phyloP scores from a whole-genome alignment of 192 early-diverging fungal genomes.

The Backusella parvicylindrica region DNA sequence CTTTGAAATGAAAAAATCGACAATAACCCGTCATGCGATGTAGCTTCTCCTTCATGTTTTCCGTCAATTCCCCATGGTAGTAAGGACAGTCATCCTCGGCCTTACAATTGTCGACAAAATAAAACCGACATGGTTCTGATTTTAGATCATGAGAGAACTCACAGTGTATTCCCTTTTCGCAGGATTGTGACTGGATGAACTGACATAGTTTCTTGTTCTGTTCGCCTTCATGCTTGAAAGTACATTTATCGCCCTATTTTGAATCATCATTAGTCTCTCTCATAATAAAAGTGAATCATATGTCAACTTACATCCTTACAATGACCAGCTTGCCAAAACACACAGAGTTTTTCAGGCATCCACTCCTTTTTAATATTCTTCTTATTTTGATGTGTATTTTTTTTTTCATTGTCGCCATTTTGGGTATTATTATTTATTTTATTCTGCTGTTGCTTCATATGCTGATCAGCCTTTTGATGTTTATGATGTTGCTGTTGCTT shows the following conservation, averaged over 20 bases:
- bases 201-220: constrained; percentile 5
- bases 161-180: constrained; percentile 16
- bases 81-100: constrained; percentile 20
- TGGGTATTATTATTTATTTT: too few species aligned
- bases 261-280: neutral
- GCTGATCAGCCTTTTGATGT: too few species aligned
- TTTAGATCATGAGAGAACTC: constrained; percentile 26
- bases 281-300: neutral
- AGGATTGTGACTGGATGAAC: constrained; percentile 21
- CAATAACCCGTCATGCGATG: constrained; percentile 22
- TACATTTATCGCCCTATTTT: constrained; percentile 20
- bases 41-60: neutral
- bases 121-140: constrained; percentile 31
- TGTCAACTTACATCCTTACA: constrained; percentile 11
- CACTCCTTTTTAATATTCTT: neutral
- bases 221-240: constrained; percentile 6
- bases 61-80: constrained; percentile 22
- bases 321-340: neutral
- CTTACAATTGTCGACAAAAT: constrained; percentile 24
- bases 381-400: neutral
- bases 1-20: constrained; percentile 37
- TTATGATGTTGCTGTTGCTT: too few species aligned
- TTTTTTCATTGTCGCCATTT: neutral
- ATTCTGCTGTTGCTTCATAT: too few species aligned
- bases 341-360: neutral